Evolutionary conservation across 2,329 filamentous ascomycete species (phyloP).

Genomic region (Lecanosticta acicola): DNA sequence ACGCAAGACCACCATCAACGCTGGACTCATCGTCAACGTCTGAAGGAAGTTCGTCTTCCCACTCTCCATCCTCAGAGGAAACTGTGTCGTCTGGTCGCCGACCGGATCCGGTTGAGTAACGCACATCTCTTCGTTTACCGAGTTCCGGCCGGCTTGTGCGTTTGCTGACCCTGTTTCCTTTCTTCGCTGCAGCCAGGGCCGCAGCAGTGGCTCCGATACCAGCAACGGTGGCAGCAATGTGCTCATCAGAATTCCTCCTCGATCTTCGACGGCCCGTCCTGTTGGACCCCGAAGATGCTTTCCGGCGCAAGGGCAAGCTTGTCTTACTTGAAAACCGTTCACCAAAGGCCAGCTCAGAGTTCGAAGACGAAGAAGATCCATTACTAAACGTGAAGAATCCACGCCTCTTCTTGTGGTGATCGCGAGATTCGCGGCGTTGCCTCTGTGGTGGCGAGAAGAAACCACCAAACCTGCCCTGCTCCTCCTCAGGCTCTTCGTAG

Average conservation of each 20-base stretch:
- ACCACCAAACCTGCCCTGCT: conserved; percentile 24
- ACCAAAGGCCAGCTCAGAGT: conserved; percentile 45
- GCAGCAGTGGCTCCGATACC: conserved; percentile 46
- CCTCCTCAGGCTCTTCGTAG: conserved; percentile 14
- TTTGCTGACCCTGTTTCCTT: conserved; percentile 25
- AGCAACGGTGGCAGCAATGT: conserved; percentile 42
- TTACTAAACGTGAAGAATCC: conserved; percentile 48
- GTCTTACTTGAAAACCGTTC: conserved; percentile 27
- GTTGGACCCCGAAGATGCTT: conserved; percentile 16
- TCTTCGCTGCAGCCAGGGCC: conserved; percentile 43
- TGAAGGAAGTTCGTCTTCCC: conserved; percentile 51
- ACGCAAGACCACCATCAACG: conserved; percentile 55
- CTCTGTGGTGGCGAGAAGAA: conserved; percentile 30
- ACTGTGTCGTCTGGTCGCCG: conserved; percentile 22
- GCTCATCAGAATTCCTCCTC: conserved; percentile 41
- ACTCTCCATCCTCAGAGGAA: conserved; percentile 48
- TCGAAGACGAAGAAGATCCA: conserved; percentile 40
- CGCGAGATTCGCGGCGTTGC: conserved; percentile 16
- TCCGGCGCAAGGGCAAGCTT: conserved; percentile 16
- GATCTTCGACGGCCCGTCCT: conserved; percentile 19
- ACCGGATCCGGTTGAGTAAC: conserved; percentile 7
- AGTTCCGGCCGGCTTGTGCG: conserved; percentile 24
- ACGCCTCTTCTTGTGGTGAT: conserved; percentile 35
- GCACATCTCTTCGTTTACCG: conserved; percentile 19
- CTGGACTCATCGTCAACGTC: conserved; percentile 52